A percentile compares a stretch with the other conserved stretches of the same genome.
These are phyloP conservation scores for Aspergillus hancockii DNA, from an alignment of 495 filamentous ascomycete species.

Conservation along the genomic window DNA sequence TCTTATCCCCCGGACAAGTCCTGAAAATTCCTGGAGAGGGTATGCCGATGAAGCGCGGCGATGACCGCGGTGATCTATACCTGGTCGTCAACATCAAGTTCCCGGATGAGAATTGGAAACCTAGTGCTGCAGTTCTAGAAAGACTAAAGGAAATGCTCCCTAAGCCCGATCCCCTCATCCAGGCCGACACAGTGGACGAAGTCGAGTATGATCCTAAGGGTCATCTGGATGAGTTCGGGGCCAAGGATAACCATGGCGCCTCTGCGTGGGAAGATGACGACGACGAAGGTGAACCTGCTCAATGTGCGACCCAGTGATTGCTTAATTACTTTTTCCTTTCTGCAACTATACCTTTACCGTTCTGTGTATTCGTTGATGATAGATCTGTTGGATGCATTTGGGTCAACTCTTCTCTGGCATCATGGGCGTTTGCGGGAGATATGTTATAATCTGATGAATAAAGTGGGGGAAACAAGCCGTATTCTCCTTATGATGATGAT, in stretches of 20 bases:
- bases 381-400: constrained; percentile 21
- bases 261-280: constrained; percentile 82
- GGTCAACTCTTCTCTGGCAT: constrained; percentile 22
- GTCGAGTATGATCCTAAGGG: constrained; percentile 81
- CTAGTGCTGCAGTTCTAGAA: constrained; percentile 63
- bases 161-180: constrained; percentile 56
- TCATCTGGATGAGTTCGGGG: constrained; percentile 75
- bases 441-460: neutral
- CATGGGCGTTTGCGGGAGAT: constrained; percentile 19
- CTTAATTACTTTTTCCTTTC: constrained; percentile 10
- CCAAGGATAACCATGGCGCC: constrained; percentile 68
- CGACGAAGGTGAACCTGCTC: constrained; percentile 60
- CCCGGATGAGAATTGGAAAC: constrained; percentile 81
- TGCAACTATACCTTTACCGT: constrained; percentile 15
- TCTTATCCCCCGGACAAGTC: constrained; percentile 77
- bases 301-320: constrained; percentile 84
- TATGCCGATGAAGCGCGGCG: constrained; percentile 88
- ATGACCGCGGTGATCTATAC: constrained; percentile 83
- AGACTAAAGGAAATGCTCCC: constrained; percentile 76
- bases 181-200: constrained; percentile 76
- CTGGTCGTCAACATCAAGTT: constrained; percentile 84
- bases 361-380: constrained; percentile 17
- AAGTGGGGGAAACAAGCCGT: neutral
- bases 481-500: neutral
- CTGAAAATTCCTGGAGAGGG: constrained; percentile 86